Percentiles rank a stretch among this genome's conserved stretches.
These are phyloP conservation scores for Nepenthes mirabilis DNA, from an alignment of 148 eudicot species.

Conservation along the genomic window DNA sequence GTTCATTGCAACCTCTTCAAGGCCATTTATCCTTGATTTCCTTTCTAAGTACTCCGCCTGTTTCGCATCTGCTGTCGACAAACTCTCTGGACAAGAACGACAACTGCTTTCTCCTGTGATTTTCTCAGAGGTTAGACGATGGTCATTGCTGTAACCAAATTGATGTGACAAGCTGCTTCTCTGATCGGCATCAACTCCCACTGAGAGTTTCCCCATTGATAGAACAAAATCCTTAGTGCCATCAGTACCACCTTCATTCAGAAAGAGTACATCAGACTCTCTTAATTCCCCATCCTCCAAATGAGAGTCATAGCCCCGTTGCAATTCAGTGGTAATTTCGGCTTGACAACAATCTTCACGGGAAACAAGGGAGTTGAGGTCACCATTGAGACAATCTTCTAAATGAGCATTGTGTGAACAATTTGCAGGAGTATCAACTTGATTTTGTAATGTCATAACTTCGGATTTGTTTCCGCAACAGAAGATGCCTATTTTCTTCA, in stretches of 20 bases:
- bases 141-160: neutral
- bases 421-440: conserved; percentile 1
- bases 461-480: neutral
- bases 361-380: conserved; percentile 18
- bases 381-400: conserved; percentile 11
- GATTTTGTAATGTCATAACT: neutral
- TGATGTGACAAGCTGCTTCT: neutral
- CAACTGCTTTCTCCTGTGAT: conserved; percentile 7
- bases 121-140: conserved; percentile 1
- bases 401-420: conserved; percentile 9
- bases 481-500: neutral
- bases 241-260: conserved; percentile 24
- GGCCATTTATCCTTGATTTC: conserved; percentile 2
- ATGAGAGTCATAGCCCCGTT: conserved; percentile 54
- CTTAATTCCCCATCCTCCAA: conserved; percentile 73
- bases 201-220: conserved; percentile 14
- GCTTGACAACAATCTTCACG: conserved; percentile 14
- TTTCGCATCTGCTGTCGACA: conserved; percentile 5
- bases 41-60: conserved; percentile 1
- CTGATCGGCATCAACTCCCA: conserved; percentile 13
- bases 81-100: conserved; percentile 3
- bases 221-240: conserved; percentile 21
- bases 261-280: conserved; percentile 22
- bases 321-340: conserved; percentile 7
- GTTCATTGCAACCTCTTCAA: conserved; percentile 10